Percentiles rank a stretch among this genome's conserved stretches.
Evolutionary conservation across 2,329 filamentous ascomycete genomes (phyloP).

Genomic region (Stenocarpella maydis): DNA sequence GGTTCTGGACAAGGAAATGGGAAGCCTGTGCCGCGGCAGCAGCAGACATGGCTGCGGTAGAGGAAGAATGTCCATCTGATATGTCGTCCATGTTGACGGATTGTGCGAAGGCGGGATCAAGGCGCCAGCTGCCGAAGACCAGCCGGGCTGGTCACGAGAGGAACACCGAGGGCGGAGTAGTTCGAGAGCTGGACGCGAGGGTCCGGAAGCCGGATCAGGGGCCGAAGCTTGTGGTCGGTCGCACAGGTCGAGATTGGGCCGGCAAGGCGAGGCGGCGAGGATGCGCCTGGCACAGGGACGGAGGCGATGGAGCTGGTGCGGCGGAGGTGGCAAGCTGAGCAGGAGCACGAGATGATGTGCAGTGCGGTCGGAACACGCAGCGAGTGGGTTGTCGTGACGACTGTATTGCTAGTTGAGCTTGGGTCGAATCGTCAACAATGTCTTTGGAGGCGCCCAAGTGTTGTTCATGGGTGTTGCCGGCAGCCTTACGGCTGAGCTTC

Average conservation of each 20-base stretch:
- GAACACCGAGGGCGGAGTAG: not conserved
- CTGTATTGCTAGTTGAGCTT: constrained; percentile 1
- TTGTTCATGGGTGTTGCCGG: constrained; percentile 21
- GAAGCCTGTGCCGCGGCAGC: constrained; percentile 48
- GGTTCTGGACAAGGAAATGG: constrained; percentile 49
- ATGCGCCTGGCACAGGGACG: not conserved
- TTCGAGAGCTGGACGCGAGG: not conserved
- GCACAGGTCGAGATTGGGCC: constrained; percentile 26
- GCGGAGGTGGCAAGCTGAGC: not conserved
- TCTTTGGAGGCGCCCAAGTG: constrained; percentile 14
- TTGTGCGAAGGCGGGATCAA: not conserved
- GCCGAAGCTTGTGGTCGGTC: constrained; percentile 15
- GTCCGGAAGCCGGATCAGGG: constrained; percentile 18
- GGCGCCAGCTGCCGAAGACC: not conserved
- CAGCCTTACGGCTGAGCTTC: constrained; percentile 19
- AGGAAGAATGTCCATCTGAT: constrained; percentile 37
- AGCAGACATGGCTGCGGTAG: constrained; percentile 47
- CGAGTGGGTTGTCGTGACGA: not conserved
- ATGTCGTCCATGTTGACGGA: constrained; percentile 47
- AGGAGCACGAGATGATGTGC: not conserved
- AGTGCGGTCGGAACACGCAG: not conserved
- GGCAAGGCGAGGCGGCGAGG: too few species aligned
- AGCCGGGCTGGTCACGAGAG: not conserved
- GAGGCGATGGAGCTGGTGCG: not conserved
- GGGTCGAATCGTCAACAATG: constrained; percentile 18